A percentile compares a stretch with the other conserved stretches of the same genome.
phyloP scores from a whole-genome alignment of 345 rosid species.

The Erucastrum elatum region DNA sequence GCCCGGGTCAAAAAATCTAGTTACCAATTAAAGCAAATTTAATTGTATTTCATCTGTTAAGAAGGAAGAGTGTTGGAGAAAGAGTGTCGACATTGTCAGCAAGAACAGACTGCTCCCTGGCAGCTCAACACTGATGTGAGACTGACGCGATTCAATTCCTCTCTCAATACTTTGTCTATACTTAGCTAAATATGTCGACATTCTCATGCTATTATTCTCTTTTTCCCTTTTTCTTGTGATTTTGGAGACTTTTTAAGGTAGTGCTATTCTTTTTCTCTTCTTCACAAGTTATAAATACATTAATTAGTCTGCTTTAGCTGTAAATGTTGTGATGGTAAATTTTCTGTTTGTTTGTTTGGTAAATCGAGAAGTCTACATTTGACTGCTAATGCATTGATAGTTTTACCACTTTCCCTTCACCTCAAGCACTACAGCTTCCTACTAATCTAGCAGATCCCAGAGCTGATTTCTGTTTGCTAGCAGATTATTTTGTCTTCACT shows the following conservation, averaged over 20 bases:
- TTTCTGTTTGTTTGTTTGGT: neutral
- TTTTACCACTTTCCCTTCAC: neutral
- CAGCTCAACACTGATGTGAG: neutral
- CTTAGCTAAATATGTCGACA: conserved; percentile 26
- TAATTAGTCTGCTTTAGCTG: neutral
- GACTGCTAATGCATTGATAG: neutral
- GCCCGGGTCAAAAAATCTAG: too few relatives aligned
- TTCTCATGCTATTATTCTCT: neutral
- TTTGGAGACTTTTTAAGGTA: neutral
- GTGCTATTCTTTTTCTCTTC: neutral
- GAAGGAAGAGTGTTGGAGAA: conserved; percentile 14
- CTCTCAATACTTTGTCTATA: conserved; percentile 26
- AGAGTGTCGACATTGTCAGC: conserved; percentile 41
- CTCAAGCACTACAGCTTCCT: neutral
- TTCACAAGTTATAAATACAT: neutral
- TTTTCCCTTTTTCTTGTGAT: neutral
- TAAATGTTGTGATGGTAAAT: too few relatives aligned
- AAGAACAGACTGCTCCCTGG: conserved; percentile 6
- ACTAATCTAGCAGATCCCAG: too few relatives aligned
- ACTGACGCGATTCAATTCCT: neutral
- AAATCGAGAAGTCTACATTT: neutral
- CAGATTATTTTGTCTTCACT: neutral
- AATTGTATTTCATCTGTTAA: neutral
- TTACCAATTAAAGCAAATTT: too few relatives aligned
- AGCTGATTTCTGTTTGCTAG: neutral